Evolutionary conservation across 2,329 filamentous ascomycete genomes (phyloP).

Genomic region (Coniochaeta pulveracea): DNA sequence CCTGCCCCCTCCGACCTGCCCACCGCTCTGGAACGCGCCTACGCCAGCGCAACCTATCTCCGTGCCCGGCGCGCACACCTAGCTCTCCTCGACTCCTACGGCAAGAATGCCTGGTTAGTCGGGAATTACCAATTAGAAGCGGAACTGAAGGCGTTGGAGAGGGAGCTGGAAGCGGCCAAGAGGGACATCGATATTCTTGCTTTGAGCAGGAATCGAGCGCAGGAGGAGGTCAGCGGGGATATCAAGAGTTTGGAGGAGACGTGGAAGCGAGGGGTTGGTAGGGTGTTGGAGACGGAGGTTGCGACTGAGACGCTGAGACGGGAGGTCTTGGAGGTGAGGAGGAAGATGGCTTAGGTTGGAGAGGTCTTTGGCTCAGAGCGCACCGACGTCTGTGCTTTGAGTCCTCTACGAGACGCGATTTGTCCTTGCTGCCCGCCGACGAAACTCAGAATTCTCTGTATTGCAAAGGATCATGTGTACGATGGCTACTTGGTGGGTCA

Average conservation of each 20-base stretch:
- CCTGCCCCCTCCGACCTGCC: slow-evolving; percentile 36
- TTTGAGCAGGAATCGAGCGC: slow-evolving; percentile 53
- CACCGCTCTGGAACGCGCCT: slow-evolving; percentile 46
- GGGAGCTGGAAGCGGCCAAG: slow-evolving; percentile 58
- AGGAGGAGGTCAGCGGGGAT: slow-evolving; percentile 64
- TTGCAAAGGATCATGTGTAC: no score
- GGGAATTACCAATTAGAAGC: slow-evolving; percentile 72
- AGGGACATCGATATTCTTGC: slow-evolving; percentile 65
- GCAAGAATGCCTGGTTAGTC: slow-evolving; percentile 86
- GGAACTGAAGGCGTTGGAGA: slow-evolving; percentile 57
- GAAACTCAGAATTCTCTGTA: no score
- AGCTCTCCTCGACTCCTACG: slow-evolving; percentile 64
- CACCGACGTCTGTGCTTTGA: no score
- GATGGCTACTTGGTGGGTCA: no score
- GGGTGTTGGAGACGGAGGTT: slow-evolving; percentile 76
- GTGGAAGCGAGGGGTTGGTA: slow-evolving; percentile 70
- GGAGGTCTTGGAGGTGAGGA: slow-evolving; percentile 55
- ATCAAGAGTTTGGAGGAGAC: slow-evolving; percentile 56
- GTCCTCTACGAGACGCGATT: no score
- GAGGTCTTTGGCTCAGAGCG: neutral
- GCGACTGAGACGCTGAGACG: slow-evolving; percentile 63
- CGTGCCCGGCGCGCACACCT: slow-evolving; percentile 43
- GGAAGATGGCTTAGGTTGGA: slow-evolving; percentile 14
- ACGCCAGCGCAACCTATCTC: slow-evolving; percentile 40
- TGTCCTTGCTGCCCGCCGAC: no score